Conservation (phyloP, 805 yeast species). For the Hanseniaspora hatyaiensis region DNA sequence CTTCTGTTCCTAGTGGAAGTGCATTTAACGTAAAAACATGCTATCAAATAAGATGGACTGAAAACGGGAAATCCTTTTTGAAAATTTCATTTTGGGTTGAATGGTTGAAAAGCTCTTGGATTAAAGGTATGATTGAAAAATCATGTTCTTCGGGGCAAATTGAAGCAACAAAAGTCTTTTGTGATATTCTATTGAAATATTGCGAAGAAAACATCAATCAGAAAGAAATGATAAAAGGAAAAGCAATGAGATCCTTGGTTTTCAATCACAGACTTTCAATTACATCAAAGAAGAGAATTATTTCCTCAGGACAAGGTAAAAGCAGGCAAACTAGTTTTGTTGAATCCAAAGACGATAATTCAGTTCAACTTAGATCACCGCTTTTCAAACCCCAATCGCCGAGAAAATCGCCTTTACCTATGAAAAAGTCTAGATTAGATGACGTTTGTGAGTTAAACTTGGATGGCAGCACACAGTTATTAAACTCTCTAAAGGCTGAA, state of each 20-base stretch:
- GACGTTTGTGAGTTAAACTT: constrained; percentile 10
- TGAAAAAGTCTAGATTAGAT: background rate
- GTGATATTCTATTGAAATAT: constrained; percentile 23
- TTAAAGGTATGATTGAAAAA: constrained; percentile 76
- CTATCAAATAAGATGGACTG: constrained; percentile 65
- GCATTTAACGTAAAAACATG: constrained; percentile 66
- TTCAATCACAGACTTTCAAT: constrained; percentile 13
- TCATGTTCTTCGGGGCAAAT: constrained; percentile 74
- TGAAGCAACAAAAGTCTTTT: constrained; percentile 43
- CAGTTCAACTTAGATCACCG: background rate
- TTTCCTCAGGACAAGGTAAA: background rate
- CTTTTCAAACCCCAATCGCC: constrained; percentile 12
- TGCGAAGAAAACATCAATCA: constrained; percentile 21
- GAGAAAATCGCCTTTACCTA: constrained; percentile 12
- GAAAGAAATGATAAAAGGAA: constrained; percentile 9
- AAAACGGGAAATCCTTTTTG: constrained; percentile 46
- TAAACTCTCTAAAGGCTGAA: background rate
- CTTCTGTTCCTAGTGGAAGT: constrained; percentile 89
- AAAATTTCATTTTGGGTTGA: constrained; percentile 61
- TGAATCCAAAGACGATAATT: background rate
- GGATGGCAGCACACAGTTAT: background rate
- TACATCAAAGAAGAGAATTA: constrained; percentile 1
- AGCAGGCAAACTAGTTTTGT: background rate
- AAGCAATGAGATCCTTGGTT: constrained; percentile 15
- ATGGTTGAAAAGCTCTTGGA: constrained; percentile 90